phyloP scores from a whole-genome alignment of 2,329 filamentous ascomycete species.

The Aspergillus ruber region DNA sequence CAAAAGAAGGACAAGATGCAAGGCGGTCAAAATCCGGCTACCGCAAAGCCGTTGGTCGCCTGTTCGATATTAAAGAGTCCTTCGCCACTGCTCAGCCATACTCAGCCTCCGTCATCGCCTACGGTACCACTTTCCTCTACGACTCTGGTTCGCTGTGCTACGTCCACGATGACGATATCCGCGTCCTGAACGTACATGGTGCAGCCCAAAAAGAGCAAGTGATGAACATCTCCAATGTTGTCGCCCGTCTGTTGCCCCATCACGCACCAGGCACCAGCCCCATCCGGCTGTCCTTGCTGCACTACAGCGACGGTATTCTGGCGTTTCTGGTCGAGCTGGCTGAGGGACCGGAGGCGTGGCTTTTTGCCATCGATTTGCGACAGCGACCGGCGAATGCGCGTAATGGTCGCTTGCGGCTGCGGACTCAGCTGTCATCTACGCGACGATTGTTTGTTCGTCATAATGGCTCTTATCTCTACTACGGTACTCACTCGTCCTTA shows the following conservation, averaged over 20 bases:
- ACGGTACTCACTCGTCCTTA: conserved; percentile 55
- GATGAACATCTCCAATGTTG: conserved; percentile 47
- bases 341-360: conserved; percentile 40
- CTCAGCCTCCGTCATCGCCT: conserved; percentile 52
- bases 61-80: conserved; percentile 56
- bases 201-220: conserved; percentile 48
- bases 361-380: conserved; percentile 47
- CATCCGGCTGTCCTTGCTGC: conserved; percentile 49
- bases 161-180: conserved; percentile 47
- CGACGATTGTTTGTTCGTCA: conserved; percentile 63
- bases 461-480: conserved; percentile 55
- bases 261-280: conserved; percentile 26
- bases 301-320: conserved; percentile 53
- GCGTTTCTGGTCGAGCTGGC: conserved; percentile 51
- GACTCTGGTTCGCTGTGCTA: conserved; percentile 61
- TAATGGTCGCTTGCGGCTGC: conserved; percentile 37
- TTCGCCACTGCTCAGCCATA: conserved; percentile 58
- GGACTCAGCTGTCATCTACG: conserved; percentile 39
- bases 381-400: conserved; percentile 10
- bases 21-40: conserved; percentile 36
- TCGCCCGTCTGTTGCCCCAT: conserved; percentile 25
- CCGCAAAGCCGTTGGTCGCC: conserved; percentile 50
- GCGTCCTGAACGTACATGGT: conserved; percentile 53
- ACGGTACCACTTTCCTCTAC: conserved; percentile 58
- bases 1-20: conserved; percentile 41